Base-by-base conservation (phyloP, 805 yeast genomes). In the Lachancea meyersii region DNA sequence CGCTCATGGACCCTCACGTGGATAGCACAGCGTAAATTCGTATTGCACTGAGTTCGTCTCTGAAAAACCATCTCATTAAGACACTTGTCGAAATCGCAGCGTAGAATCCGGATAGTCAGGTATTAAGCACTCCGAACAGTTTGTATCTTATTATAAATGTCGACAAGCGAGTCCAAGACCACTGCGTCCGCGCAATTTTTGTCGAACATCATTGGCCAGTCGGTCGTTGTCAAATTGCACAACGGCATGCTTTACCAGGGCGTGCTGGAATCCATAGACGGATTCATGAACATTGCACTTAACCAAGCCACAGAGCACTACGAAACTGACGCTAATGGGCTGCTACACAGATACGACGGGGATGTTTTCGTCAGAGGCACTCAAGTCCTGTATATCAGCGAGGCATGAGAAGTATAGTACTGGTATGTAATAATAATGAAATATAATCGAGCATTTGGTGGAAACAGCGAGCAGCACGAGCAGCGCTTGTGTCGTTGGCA, bases 241-340 rank as follows among this genome's bases (percentile, higher is more conserved):
- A 85, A 93, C 27, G 97, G 96, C 11, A 80, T 89, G 48, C 86
- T 86, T 46, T 93, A 87, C 64, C 76, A 72, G 35, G 94, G 91
- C 50, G 65, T 55, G 38, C 72, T 86, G 49, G 91, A 86, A 53
- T 86, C 96, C 31, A 89, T 93, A 45, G 98, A 93, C 61, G 97
- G 97, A 7, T 93, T 81, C 69, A 88, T 93, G 96, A 93, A 93
- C 65, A 82, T 93, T 38, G 95, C 91, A 2, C 72, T 93, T 50
- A 87, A 84, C 43, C 74, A 80, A 47, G 79, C 95, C 3, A 71
- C 77, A 36, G 98, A 93, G 41, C 66, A 61, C 43, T 63, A 58
- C 38, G 67, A 62, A 40, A 56, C 48, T 26, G 52, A 50, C 14
- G 48, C 49, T 9, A 60, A 61, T 39, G 65, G 65, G 6, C 45